These are phyloP conservation scores for Yueomyces sp. DNA, from an alignment of 1,139 yeast genomes.

Conservation along the genomic window DNA sequence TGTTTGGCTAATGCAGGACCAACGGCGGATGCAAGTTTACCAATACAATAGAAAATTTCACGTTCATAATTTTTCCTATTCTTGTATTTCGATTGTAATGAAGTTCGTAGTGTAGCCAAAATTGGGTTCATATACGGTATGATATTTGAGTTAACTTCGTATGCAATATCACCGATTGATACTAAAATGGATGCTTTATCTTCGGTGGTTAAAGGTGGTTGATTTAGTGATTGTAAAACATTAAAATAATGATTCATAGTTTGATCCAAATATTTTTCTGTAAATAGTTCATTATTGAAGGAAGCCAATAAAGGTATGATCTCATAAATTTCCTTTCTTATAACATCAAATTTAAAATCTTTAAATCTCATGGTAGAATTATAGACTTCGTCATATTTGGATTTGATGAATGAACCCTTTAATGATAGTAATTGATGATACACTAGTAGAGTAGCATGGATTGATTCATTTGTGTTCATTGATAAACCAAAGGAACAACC, in stretches of 20 bases:
- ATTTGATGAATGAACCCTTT: constrained; percentile 55
- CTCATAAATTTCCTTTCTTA: constrained; percentile 72
- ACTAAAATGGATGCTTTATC: constrained; percentile 69
- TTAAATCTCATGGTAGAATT: constrained; percentile 64
- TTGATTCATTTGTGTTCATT: constrained; percentile 45
- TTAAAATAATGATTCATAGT: constrained; percentile 68
- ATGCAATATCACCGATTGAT: constrained; percentile 79
- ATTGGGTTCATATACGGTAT: constrained; percentile 83
- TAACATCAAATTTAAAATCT: constrained; percentile 62
- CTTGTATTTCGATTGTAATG: constrained; percentile 57
- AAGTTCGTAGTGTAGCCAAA: constrained; percentile 71
- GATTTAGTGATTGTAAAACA: constrained; percentile 58
- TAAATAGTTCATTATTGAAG: constrained; percentile 66
- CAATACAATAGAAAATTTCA: constrained; percentile 80
- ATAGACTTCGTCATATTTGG: constrained; percentile 65
- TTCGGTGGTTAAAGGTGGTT: constrained; percentile 13
- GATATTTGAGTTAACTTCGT: constrained; percentile 76
- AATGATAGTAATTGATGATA: constrained; percentile 65
- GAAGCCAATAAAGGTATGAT: constrained; percentile 75
- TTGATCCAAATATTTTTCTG: constrained; percentile 68
- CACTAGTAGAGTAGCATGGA: constrained; percentile 78
- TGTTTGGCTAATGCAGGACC: constrained; percentile 94
- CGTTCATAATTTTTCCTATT: constrained; percentile 67
- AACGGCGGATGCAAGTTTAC: constrained; percentile 75
- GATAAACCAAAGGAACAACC: constrained; percentile 42